Conservation (phyloP, 176 grass and related monocot species). For the Microstegium vimineum region DNA sequence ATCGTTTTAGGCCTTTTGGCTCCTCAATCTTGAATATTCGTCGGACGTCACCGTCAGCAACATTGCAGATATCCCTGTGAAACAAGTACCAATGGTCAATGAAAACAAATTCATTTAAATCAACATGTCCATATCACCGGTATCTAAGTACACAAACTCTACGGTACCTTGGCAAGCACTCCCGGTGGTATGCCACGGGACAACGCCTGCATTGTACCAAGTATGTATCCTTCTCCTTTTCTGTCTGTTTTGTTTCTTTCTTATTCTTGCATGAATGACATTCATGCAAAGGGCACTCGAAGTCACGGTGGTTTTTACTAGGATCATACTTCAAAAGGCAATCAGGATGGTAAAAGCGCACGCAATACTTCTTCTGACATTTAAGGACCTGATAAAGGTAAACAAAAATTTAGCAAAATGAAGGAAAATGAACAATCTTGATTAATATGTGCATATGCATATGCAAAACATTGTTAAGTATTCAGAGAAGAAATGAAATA, state of each 20-base stretch:
- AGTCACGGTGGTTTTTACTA: background rate
- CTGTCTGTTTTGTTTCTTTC: background rate
- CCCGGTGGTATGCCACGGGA: constrained; percentile 3
- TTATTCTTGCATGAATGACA: constrained; percentile 11
- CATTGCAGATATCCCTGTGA: background rate
- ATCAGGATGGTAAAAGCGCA: constrained; percentile 21
- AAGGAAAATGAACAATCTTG: background rate
- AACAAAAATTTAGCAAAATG: background rate
- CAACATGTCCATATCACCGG: background rate
- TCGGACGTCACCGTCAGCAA: background rate
- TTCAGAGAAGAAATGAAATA: background rate
- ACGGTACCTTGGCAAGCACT: constrained; percentile 27
- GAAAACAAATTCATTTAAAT: background rate
- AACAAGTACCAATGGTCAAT: background rate
- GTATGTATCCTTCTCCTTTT: background rate
- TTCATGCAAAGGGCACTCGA: constrained; percentile 20
- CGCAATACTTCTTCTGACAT: background rate
- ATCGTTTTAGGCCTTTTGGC: background rate
- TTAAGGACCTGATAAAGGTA: background rate
- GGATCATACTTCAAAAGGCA: background rate
- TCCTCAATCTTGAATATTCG: constrained; percentile 3
- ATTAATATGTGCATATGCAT: background rate
- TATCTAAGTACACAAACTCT: background rate
- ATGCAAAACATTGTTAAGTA: background rate
- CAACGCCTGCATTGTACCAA: constrained; percentile 12